Evolutionary conservation across 495 filamentous ascomycete genomes (phyloP).

Genomic region (Xylaria cubensis): DNA sequence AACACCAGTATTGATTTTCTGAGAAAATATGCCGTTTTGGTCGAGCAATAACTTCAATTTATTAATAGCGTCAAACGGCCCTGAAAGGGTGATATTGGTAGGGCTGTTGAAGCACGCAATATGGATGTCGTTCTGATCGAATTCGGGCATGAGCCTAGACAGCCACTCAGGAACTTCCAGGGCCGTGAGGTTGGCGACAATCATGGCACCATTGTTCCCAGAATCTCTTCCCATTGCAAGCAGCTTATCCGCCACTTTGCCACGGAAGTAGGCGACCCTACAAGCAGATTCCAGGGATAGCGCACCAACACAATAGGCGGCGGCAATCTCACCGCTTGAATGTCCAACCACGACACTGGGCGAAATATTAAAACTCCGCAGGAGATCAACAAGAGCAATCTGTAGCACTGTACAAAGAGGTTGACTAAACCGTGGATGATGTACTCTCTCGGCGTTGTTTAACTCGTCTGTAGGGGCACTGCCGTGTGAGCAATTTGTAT

Average conservation of each 20-base stretch:
- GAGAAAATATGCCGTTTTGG: neutral
- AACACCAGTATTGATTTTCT: neutral
- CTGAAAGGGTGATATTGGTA: neutral
- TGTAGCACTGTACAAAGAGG: neutral
- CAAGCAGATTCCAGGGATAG: too few species aligned
- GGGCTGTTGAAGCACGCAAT: neutral
- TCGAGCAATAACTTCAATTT: neutral
- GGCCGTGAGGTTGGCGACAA: too few species aligned
- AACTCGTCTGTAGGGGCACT: neutral
- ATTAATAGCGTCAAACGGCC: neutral
- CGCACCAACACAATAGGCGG: neutral
- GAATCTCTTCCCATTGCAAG: too few species aligned
- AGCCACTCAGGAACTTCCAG: too few species aligned
- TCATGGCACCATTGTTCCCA: too few species aligned
- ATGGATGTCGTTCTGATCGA: neutral
- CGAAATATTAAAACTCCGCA: neutral
- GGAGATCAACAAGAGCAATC: neutral
- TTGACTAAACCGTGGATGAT: neutral
- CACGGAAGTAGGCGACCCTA: too few species aligned
- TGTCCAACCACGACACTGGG: neutral
- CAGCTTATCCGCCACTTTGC: too few species aligned
- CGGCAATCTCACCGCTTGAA: neutral
- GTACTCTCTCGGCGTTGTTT: neutral
- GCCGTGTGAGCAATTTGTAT: neutral
- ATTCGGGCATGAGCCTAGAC: too few species aligned